Evolutionary conservation across 2,329 filamentous ascomycete species (phyloP).

Genomic region (Stagonosporopsis vannaccii): DNA sequence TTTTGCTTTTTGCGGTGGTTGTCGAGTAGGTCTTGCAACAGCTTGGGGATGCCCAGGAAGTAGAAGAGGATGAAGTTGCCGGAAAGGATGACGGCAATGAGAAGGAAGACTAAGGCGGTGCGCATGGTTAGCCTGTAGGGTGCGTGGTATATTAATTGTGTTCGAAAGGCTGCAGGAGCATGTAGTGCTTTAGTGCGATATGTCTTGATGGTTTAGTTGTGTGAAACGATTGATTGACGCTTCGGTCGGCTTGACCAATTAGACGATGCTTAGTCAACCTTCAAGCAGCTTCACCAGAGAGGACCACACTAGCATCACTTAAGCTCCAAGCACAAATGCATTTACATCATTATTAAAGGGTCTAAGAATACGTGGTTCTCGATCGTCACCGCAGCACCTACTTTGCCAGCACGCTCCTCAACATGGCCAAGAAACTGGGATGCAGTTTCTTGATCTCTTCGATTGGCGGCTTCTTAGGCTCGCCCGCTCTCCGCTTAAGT

Average conservation of each 20-base stretch:
- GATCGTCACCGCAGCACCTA: constrained; percentile 19
- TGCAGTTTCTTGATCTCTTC: constrained; percentile 79
- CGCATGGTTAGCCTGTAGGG: not conserved
- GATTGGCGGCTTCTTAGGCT: constrained; percentile 82
- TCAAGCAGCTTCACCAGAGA: not conserved
- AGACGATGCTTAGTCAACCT: not conserved
- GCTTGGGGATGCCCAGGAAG: constrained; percentile 16
- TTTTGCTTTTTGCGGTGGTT: constrained; percentile 12
- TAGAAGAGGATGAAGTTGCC: constrained; percentile 18
- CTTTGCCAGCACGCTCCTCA: constrained; percentile 77
- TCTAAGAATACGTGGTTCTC: constrained; percentile 6
- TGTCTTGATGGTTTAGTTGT: not conserved
- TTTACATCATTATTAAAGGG: constrained; percentile 1
- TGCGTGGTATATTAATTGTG: not conserved
- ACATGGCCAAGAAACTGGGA: constrained; percentile 81
- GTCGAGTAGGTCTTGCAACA: constrained; percentile 7
- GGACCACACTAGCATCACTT: not conserved
- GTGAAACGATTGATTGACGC: not conserved
- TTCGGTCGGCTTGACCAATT: too few species aligned
- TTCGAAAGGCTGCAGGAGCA: not conserved
- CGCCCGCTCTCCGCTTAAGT: constrained; percentile 79
- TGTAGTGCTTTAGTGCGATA: not conserved
- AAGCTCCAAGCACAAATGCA: not conserved
- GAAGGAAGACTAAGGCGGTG: constrained; percentile 9
- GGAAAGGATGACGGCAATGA: constrained; percentile 10